A percentile compares a stretch with the other conserved stretches of the same genome.
Conservation (phyloP, 306 rosid species). For the Lagenaria siceraria region DNA sequence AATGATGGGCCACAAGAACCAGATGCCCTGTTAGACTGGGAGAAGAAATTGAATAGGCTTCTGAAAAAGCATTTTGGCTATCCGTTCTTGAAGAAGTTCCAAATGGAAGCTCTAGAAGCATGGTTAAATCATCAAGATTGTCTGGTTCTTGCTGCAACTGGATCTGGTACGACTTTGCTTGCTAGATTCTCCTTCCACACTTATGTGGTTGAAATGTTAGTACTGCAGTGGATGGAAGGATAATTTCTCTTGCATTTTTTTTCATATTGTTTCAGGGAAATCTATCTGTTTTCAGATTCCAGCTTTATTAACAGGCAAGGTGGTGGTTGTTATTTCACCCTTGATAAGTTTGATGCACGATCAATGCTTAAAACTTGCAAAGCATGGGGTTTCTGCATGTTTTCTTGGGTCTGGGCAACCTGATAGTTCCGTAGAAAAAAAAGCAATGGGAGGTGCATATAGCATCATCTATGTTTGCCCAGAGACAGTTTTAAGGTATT, state of each 20-base stretch:
- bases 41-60: constrained; percentile 26
- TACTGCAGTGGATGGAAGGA: constrained; percentile 4
- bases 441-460: constrained; percentile 80
- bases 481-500: constrained; percentile 63
- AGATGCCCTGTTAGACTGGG: constrained; percentile 36
- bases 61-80: constrained; percentile 63
- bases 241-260: constrained; percentile 7
- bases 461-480: constrained; percentile 75
- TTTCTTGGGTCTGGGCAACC: constrained; percentile 98
- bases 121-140: constrained; percentile 63
- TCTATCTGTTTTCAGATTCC: constrained; percentile 94
- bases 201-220: not conserved
- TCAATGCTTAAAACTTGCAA: constrained; percentile 75
- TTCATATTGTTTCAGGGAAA: constrained; percentile 51
- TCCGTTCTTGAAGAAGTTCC: constrained; percentile 53
- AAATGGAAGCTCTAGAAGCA: constrained; percentile 65
- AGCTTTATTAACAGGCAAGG: constrained; percentile 77
- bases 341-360: constrained; percentile 94
- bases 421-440: constrained; percentile 63
- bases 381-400: constrained; percentile 68
- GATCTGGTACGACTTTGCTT: constrained; percentile 49
- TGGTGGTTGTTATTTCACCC: constrained; percentile 92
- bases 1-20: not conserved
- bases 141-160: constrained; percentile 89
- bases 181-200: not conserved